Evolutionary conservation across 495 filamentous ascomycete species (phyloP).

Genomic region (Daldinia grandis): DNA sequence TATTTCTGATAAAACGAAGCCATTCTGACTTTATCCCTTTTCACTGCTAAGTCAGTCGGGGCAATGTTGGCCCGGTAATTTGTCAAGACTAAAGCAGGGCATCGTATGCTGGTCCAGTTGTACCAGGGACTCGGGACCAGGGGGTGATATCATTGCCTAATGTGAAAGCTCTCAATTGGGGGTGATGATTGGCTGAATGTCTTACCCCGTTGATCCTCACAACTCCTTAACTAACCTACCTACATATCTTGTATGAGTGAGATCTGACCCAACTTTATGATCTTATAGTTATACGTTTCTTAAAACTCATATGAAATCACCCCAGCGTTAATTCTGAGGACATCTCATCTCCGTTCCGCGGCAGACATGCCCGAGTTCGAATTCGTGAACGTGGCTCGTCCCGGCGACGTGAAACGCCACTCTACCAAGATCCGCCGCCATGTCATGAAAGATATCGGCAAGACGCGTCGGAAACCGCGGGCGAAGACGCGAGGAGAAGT

Average conservation of each 20-base stretch:
- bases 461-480: constrained; percentile 41
- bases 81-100: background rate
- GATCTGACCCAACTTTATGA: background rate
- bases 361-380: constrained; percentile 38
- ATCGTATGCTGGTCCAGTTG: background rate
- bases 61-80: background rate
- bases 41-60: background rate
- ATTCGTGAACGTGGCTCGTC: constrained; percentile 39
- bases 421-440: constrained; percentile 46
- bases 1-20: too few relatives aligned
- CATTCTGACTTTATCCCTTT: background rate
- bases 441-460: constrained; percentile 52
- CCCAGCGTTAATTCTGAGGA: background rate
- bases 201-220: background rate
- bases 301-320: background rate
- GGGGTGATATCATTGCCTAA: background rate
- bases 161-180: background rate
- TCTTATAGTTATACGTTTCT: background rate
- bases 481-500: constrained; percentile 24
- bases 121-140: background rate
- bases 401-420: constrained; percentile 39
- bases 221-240: background rate
- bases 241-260: too few relatives aligned
- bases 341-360: background rate
- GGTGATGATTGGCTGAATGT: background rate